Evolutionary conservation across 2,329 filamentous ascomycete genomes (phyloP).

Genomic region (Triangularia setosa): DNA sequence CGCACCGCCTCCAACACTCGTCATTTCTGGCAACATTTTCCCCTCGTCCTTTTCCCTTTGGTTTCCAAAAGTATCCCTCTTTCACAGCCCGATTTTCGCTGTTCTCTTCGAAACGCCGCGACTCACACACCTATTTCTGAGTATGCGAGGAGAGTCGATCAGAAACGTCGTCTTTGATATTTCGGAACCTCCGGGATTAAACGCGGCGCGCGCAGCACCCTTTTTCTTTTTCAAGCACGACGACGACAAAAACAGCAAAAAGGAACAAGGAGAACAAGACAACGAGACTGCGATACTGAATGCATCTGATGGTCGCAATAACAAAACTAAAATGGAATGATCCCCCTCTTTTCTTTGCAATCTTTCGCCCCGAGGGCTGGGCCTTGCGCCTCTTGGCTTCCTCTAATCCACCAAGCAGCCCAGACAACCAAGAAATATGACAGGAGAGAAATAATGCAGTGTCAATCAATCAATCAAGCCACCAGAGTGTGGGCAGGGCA

Average conservation of each 20-base stretch:
- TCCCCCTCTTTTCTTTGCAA: neutral
- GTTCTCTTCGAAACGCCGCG: too few relatives aligned
- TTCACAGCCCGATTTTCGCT: too few relatives aligned
- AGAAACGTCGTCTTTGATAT: neutral
- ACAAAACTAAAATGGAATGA: neutral
- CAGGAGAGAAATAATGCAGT: neutral
- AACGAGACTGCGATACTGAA: slow-evolving; percentile 24
- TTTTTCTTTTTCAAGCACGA: slow-evolving; percentile 26
- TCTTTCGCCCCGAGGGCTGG: neutral
- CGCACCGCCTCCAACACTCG: slow-evolving; percentile 33
- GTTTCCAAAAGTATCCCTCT: neutral
- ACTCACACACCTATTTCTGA: neutral
- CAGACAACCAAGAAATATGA: neutral
- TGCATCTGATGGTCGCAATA: slow-evolving; percentile 13
- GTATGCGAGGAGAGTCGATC: neutral
- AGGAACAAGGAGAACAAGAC: slow-evolving; percentile 12
- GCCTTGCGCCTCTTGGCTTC: neutral
- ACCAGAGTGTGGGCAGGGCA: neutral
- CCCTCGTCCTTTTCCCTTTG: neutral
- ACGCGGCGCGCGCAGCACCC: neutral
- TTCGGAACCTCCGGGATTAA: neutral
- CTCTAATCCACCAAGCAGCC: neutral
- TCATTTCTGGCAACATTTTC: slow-evolving; percentile 29
- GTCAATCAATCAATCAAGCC: neutral
- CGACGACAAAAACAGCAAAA: neutral